Percentiles rank a stretch among this genome's conserved stretches.
phyloP scores from a whole-genome alignment of 208 protist genomes.

The Crithidia sp. region DNA sequence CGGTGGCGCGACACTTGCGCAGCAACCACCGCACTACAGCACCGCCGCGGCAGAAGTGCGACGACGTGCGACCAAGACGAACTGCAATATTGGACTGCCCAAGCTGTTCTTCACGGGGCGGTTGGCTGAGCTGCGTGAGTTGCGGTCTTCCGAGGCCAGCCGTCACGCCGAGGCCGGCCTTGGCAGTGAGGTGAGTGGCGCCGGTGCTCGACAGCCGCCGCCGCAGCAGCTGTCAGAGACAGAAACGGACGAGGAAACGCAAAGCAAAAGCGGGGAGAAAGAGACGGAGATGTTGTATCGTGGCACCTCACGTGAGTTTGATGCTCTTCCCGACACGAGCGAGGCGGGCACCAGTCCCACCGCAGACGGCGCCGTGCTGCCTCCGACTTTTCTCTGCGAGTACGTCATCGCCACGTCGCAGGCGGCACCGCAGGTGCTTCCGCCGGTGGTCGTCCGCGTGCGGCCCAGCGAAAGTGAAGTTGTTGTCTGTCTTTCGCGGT shows the following conservation, averaged over 20 bases:
- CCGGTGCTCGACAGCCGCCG: too few species aligned
- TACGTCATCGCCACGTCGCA: constrained; percentile 13
- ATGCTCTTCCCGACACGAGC: not conserved
- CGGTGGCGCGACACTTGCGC: too few species aligned
- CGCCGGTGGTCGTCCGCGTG: constrained; percentile 15
- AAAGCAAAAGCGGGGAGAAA: not conserved
- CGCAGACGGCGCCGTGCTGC: not conserved
- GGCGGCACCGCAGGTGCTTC: constrained; percentile 1
- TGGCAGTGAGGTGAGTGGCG: not conserved
- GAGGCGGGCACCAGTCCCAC: not conserved
- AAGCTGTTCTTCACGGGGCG: constrained; percentile 43
- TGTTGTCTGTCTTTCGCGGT: constrained; percentile 10
- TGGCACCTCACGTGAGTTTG: constrained; percentile 10
- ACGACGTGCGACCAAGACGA: not conserved
- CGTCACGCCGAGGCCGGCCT: not conserved
- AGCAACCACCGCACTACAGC: too few species aligned
- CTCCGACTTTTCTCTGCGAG: constrained; percentile 9
- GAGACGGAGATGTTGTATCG: constrained; percentile 2
- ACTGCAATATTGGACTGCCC: constrained; percentile 14
- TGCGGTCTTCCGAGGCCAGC: constrained; percentile 4
- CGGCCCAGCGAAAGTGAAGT: not conserved
- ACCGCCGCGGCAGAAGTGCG: not conserved
- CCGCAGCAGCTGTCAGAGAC: not conserved
- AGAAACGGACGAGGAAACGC: not conserved
- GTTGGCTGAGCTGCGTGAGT: constrained; percentile 19